Conservation (phyloP, 2,329 filamentous ascomycete genomes). For the Drechslerella coelobrocha region DNA sequence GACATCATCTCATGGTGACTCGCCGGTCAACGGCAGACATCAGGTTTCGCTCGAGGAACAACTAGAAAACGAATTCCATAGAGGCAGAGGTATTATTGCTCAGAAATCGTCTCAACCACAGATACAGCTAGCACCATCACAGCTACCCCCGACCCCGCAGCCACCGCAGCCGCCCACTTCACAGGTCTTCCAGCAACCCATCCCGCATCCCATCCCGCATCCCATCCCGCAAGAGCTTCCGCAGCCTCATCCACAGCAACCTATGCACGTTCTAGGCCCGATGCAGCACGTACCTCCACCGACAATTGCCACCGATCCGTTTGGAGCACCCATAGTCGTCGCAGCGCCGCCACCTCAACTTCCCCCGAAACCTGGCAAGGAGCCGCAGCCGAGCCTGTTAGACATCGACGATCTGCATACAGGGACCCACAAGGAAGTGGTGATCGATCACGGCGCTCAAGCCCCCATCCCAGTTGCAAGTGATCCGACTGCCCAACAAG, state of each 20-base stretch:
- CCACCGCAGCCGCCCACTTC: constrained; percentile 1
- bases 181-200: constrained; percentile 11
- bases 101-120: constrained; percentile 2
- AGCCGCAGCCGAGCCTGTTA: constrained; percentile 22
- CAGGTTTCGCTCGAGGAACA: constrained; percentile 36
- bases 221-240: not conserved
- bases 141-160: constrained; percentile 7
- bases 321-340: not conserved
- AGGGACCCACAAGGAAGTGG: constrained; percentile 34
- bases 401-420: constrained; percentile 28
- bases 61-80: constrained; percentile 43
- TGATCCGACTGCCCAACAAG: constrained; percentile 9
- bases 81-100: constrained; percentile 33
- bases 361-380: constrained; percentile 11
- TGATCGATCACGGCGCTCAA: constrained; percentile 13
- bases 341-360: constrained; percentile 17
- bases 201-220: constrained; percentile 5
- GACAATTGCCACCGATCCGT: constrained; percentile 2
- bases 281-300: constrained; percentile 2
- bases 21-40: constrained; percentile 14
- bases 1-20: constrained; percentile 16
- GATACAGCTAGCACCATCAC: constrained; percentile 1
- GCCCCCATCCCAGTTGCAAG: constrained; percentile 32
- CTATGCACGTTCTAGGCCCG: not conserved
- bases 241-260: not conserved